Conservation (phyloP, 2,329 filamentous ascomycete species). For the Aspergillus pseudoviridinutans region DNA sequence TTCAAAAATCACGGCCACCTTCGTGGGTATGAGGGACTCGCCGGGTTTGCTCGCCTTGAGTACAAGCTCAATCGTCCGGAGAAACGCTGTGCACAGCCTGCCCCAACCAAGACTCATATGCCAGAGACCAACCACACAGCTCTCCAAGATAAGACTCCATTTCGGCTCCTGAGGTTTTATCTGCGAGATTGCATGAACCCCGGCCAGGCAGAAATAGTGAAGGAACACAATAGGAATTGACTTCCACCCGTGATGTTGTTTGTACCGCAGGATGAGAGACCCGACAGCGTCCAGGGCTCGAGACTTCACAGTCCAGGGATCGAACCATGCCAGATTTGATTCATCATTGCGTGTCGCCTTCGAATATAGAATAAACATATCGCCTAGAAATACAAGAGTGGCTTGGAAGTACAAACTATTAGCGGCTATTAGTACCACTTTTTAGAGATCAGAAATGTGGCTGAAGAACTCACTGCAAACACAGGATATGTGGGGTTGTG, state of each 20-base stretch:
- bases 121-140: conserved; percentile 21
- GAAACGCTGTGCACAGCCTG: conserved; percentile 20
- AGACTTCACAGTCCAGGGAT: conserved; percentile 8
- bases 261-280: conserved; percentile 18
- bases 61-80: conserved; percentile 19
- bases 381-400: conserved; percentile 14
- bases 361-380: conserved; percentile 9
- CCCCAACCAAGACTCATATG: conserved; percentile 24
- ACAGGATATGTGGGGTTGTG: conserved; percentile 15
- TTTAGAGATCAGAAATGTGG: too few relatives aligned
- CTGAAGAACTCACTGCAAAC: conserved; percentile 13
- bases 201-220: conserved; percentile 21
- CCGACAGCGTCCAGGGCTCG: conserved; percentile 15
- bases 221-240: conserved; percentile 23
- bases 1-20: conserved; percentile 13
- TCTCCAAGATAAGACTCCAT: conserved; percentile 19
- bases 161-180: conserved; percentile 11
- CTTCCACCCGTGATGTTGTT: conserved; percentile 19
- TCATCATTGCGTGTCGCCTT: neutral
- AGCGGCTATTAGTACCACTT: neutral
- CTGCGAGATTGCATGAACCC: conserved; percentile 17
- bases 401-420: conserved; percentile 18
- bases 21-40: conserved; percentile 10
- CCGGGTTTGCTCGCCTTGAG: conserved; percentile 11
- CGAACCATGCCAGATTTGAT: neutral